Evolutionary conservation across 495 filamentous ascomycete genomes (phyloP).

Genomic region (Tetracladium marchalianum): DNA sequence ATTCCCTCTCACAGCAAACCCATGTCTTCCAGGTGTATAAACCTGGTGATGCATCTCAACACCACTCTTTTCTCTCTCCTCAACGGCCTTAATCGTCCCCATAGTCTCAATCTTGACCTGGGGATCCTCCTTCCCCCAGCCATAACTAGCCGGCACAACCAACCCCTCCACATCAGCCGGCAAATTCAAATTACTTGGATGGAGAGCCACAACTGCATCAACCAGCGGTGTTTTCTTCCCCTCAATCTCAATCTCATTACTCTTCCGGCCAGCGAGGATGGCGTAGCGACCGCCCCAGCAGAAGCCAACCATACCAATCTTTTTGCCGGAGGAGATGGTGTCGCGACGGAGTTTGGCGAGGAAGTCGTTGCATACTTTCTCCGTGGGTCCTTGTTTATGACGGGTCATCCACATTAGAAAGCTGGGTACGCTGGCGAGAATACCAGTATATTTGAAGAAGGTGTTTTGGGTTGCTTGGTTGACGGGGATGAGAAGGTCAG

Average conservation of each 20-base stretch:
- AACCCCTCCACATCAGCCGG: constrained; percentile 30
- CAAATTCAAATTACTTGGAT: constrained; percentile 28
- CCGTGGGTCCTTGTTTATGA: constrained; percentile 24
- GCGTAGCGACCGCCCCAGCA: constrained; percentile 35
- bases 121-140: constrained; percentile 28
- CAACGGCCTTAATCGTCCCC: constrained; percentile 21
- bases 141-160: constrained; percentile 27
- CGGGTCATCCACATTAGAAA: constrained; percentile 27
- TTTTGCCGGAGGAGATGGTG: constrained; percentile 18
- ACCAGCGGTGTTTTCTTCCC: constrained; percentile 28
- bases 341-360: constrained; percentile 19
- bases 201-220: constrained; percentile 27
- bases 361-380: constrained; percentile 27
- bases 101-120: constrained; percentile 19
- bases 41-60: constrained; percentile 25
- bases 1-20: constrained; percentile 28
- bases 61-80: constrained; percentile 13
- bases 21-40: constrained; percentile 30
- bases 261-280: constrained; percentile 21
- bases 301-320: constrained; percentile 33
- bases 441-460: constrained; percentile 25
- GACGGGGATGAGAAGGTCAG: constrained; percentile 29
- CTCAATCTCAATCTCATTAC: constrained; percentile 26
- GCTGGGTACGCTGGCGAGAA: constrained; percentile 21
- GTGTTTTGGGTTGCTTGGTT: constrained; percentile 30